A percentile compares a stretch with the other conserved stretches of the same genome.
phyloP scores from a whole-genome alignment of 2,329 filamentous ascomycete species.

The Neocatenulostroma microsporum region DNA sequence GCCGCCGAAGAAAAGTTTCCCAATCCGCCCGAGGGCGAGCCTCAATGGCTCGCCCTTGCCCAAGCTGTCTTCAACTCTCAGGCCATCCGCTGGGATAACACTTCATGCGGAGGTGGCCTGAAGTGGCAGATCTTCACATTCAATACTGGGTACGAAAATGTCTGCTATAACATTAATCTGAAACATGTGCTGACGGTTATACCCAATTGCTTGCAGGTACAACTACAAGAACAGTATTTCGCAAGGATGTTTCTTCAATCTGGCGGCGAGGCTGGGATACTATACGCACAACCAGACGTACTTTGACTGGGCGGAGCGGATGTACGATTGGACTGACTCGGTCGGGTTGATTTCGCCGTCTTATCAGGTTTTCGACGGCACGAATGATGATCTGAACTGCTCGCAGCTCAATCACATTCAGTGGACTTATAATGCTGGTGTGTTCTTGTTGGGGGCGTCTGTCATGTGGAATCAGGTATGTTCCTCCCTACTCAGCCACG shows the following conservation, averaged over 20 bases:
- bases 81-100: slow-evolving; percentile 31
- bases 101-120: slow-evolving; percentile 32
- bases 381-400: slow-evolving; percentile 39
- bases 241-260: slow-evolving; percentile 47
- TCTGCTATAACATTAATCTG: not conserved
- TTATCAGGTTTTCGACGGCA: slow-evolving; percentile 42
- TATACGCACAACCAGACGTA: slow-evolving; percentile 48
- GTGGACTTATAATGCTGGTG: slow-evolving; percentile 41
- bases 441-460: slow-evolving; percentile 42
- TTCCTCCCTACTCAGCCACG: not conserved
- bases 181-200: slow-evolving; percentile 12
- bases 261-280: slow-evolving; percentile 37
- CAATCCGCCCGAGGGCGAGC: slow-evolving; percentile 33
- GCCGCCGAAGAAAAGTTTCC: slow-evolving; percentile 48
- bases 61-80: slow-evolving; percentile 37
- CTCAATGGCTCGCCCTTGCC: slow-evolving; percentile 41
- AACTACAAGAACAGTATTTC: slow-evolving; percentile 44
- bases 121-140: slow-evolving; percentile 37
- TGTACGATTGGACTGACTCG: slow-evolving; percentile 25
- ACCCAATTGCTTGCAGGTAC: slow-evolving; percentile 43
- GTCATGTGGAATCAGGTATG: slow-evolving; percentile 37
- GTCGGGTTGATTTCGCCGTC: slow-evolving; percentile 50
- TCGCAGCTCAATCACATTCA: slow-evolving; percentile 37
- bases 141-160: slow-evolving; percentile 41
- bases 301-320: slow-evolving; percentile 51